Base-by-base conservation (phyloP, 2,329 filamentous ascomycete species). In the Fusarium sp. region DNA sequence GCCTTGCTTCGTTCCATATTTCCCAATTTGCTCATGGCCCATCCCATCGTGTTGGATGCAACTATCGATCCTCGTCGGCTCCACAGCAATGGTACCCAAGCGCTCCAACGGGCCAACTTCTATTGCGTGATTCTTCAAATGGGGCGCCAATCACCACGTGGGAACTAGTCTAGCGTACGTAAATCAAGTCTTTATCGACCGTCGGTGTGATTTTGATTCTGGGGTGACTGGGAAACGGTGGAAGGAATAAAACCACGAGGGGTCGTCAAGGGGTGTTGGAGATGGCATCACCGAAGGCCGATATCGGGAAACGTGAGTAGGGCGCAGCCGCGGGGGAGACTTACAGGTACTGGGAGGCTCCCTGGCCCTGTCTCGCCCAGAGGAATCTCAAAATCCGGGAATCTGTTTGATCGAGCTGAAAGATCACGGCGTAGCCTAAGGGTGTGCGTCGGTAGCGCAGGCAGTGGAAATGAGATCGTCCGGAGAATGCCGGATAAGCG, bases 91-190 rank as follows among this genome's bases (percentile, higher is more conserved):
- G 47, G 27, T 54, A 36, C 54, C 54, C 54, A 58, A 25, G 31
- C 31, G 33, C 54, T 58, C 22, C 33, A 27, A 38, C 54, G 20
- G 18, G 54, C 35, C 54, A 36, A 38, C 20, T 35, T 27, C 16
- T 27, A 58, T 58, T 35, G 35, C 35, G 54, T 38, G 54, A 58
- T 36, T n/a, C 8, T 31, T 38, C 54, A 18, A 29, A 11, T 36
- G 54, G 54, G 33, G 35, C 33, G 47, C 47, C 47, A 54, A 54
- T 54, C 47, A 54, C 54, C 54, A 58, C 54, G 54, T 58, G 54
- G 54, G 4, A 58, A 54, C 47, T 54, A 54, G 47, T 29, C 47
- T 31, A 54, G 27, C 47, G 47, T 54, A 54, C 18, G 47, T 20
- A 54, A 54, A 54, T 54, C 47, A 54, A 54, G 18, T 31, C 27